Evolutionary conservation across 768 basidiomycete genomes (phyloP), one percentile per base, ranked within the genome.

Genomic region (Tulasnella sp.): DNA sequence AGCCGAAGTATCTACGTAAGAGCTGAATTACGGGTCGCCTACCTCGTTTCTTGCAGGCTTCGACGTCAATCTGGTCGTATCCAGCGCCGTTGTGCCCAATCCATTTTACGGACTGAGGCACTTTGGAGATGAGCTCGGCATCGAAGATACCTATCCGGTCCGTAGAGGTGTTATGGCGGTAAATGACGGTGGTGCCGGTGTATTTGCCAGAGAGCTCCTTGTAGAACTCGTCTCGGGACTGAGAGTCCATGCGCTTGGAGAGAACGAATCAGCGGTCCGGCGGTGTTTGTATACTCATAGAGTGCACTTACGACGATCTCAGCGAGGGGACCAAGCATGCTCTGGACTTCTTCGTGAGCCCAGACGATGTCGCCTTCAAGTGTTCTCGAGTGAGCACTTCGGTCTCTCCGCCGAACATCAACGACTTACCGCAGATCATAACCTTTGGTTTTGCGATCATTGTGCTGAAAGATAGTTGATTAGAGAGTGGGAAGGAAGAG

Each of bases 41-140:
- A 90, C 92, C 91, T 79, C 84, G 85, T 11, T 83, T 86, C 77
- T 86, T 90, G 79, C 89, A 90, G 4, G 89, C 89, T 7, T 81
- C 79, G 17, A 94, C 87, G 77, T 95, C 90, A 75, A 96, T 89
- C 74, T 89, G 88, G 78, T 97, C 94, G 78, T 97, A 97, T 0
- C 95, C 94, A 0, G 95, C 94, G 12, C 94, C 95, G 72, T 95
- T 95, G 79, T 94, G 94, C 0, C 89, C 91, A 78, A 96, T 92
- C 89, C 90, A 94, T 77, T 89, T 88, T 74, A 95, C 84, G 22
- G 83, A 83, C 0, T 83, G 74, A 0, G 92, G 88, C 11, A 97
- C 82, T 0, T 84, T 86, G 65, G 83, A 80, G 75, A 97, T 83
- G 75, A 96, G 83, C 74, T 90, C 90, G 78, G 87, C 86, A 79